Evolutionary conservation across 164 flowering plant genomes (phyloP).

Genomic region (Liquidambar formosana): DNA sequence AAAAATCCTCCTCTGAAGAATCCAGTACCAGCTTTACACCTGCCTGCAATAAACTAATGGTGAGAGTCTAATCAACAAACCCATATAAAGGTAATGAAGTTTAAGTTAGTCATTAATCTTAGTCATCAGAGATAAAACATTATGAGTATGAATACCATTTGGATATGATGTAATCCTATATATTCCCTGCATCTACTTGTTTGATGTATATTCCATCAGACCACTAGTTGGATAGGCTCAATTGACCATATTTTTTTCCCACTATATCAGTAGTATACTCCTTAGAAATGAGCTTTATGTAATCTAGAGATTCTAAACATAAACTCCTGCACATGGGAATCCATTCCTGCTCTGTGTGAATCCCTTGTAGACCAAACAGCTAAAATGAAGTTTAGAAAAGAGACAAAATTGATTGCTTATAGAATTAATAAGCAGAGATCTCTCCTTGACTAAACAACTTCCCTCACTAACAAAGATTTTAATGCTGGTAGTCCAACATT

Average conservation of each 20-base stretch:
- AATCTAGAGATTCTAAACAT: neutral
- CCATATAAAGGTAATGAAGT: neutral
- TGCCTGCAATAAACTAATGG: slow-evolving; percentile 37
- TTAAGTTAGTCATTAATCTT: neutral
- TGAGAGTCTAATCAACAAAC: slow-evolving; percentile 3
- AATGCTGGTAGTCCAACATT: neutral
- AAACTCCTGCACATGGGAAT: neutral
- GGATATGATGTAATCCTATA: neutral
- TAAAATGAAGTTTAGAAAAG: neutral
- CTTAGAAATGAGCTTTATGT: neutral
- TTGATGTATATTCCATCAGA: too few species aligned
- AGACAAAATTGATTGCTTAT: neutral
- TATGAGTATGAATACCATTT: neutral
- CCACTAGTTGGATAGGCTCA: too few species aligned
- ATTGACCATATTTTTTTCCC: too few species aligned
- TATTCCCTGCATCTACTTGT: too few species aligned
- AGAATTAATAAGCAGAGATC: neutral
- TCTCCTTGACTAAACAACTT: neutral
- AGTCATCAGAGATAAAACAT: neutral
- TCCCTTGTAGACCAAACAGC: neutral
- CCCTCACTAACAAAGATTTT: neutral
- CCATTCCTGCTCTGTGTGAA: neutral
- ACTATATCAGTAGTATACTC: neutral
- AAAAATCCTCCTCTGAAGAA: slow-evolving; percentile 47
- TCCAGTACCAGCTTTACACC: slow-evolving; percentile 52